A percentile compares a stretch with the other conserved stretches of the same genome.
Evolutionary conservation across 441 rosid genomes (phyloP).

Genomic region (Croton setiger): DNA sequence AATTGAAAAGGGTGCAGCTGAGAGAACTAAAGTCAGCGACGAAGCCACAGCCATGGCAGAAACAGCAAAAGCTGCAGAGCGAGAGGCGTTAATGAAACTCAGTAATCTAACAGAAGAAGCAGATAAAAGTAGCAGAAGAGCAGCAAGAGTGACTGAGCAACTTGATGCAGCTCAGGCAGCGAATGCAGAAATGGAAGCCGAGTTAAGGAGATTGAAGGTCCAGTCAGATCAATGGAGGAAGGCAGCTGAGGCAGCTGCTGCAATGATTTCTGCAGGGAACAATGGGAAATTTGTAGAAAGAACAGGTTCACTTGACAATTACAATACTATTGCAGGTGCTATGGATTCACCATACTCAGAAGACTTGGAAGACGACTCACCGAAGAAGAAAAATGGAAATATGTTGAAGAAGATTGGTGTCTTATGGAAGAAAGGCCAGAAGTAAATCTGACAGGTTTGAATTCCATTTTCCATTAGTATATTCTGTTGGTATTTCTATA

Average conservation of each 20-base stretch:
- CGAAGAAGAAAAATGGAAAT: slow-evolving; percentile 87
- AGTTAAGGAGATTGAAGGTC: slow-evolving; percentile 83
- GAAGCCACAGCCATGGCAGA: slow-evolving; percentile 40
- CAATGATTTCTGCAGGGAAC: slow-evolving; percentile 75
- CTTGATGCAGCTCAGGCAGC: slow-evolving; percentile 74
- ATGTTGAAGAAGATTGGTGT: slow-evolving; percentile 90
- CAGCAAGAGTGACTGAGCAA: slow-evolving; percentile 57
- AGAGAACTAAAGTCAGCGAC: slow-evolving; percentile 39
- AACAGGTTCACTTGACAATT: slow-evolving; percentile 52
- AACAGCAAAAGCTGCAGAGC: slow-evolving; percentile 51
- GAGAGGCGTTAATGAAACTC: slow-evolving; percentile 61
- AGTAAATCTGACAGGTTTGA: slow-evolving; percentile 32
- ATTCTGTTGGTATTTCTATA: background rate
- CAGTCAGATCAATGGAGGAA: slow-evolving; percentile 99
- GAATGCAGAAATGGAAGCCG: slow-evolving; percentile 72
- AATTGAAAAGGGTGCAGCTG: slow-evolving; percentile 44
- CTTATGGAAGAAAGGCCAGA: slow-evolving; percentile 83
- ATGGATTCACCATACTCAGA: slow-evolving; percentile 61
- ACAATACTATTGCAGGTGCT: slow-evolving; percentile 36
- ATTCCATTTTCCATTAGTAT: background rate
- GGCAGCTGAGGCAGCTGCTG: slow-evolving; percentile 95
- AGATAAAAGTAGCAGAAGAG: slow-evolving; percentile 63
- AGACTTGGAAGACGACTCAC: slow-evolving; percentile 75
- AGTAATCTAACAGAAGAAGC: slow-evolving; percentile 62
- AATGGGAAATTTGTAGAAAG: slow-evolving; percentile 64